These are phyloP conservation scores for Dendrocalamus sinicus DNA, from an alignment of 176 grass and related monocot species.

Conservation along the genomic window DNA sequence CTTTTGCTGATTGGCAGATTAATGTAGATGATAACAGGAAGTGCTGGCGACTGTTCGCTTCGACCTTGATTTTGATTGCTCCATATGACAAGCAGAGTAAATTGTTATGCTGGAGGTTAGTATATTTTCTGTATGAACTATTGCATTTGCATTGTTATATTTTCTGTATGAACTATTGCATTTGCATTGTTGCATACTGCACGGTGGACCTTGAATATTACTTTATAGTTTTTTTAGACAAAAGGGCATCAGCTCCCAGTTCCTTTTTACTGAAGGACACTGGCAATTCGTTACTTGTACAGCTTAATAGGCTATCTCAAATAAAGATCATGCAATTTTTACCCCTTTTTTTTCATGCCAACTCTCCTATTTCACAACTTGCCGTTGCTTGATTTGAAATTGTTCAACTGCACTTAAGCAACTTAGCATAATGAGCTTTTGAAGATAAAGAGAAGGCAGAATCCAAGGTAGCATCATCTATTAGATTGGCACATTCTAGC, in stretches of 20 bases:
- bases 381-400: background rate
- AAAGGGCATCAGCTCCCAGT: background rate
- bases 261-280: background rate
- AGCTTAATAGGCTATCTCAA: background rate
- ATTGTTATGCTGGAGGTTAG: background rate
- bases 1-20: slow-evolving; percentile 14
- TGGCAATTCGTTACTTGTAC: background rate
- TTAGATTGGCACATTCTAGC: slow-evolving; percentile 33
- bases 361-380: background rate
- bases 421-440: background rate
- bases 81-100: background rate
- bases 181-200: background rate
- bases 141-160: background rate
- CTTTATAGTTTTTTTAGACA: background rate
- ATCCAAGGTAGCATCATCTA: slow-evolving; percentile 15
- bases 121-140: slow-evolving; percentile 4
- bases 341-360: background rate
- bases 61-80: background rate
- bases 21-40: background rate
- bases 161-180: background rate
- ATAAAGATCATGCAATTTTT: background rate
- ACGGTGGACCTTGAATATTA: background rate
- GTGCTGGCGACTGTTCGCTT: background rate
- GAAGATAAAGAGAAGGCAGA: background rate
- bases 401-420: background rate